A percentile compares a stretch with the other conserved stretches of the same genome.
Evolutionary conservation across 805 yeast species (phyloP).

Genomic region (Nakazawaea sp.): DNA sequence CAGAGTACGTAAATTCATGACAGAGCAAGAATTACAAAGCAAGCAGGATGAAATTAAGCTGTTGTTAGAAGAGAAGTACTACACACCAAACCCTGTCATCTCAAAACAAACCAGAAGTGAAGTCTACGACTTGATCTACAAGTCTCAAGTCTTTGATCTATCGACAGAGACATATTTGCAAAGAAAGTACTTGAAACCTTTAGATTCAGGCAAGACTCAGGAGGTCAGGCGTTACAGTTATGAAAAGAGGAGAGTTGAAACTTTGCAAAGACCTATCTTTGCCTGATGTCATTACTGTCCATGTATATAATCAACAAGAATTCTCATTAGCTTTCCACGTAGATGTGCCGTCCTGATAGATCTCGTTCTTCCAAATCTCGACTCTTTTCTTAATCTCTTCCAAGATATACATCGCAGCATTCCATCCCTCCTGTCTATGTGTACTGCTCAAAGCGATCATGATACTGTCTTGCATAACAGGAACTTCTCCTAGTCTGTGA

Average conservation of each 20-base stretch:
- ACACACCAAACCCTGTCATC: slow-evolving; percentile 18
- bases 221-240: slow-evolving; percentile 57
- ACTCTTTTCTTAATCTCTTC: slow-evolving; percentile 36
- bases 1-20: slow-evolving; percentile 31
- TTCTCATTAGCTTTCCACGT: slow-evolving; percentile 38
- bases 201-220: slow-evolving; percentile 40
- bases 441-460: slow-evolving; percentile 35
- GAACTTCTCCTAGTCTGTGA: slow-evolving; percentile 42
- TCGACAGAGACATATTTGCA: slow-evolving; percentile 32
- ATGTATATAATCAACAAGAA: slow-evolving; percentile 8
- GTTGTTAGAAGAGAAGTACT: slow-evolving; percentile 14
- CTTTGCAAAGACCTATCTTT: slow-evolving; percentile 13
- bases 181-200: slow-evolving; percentile 45
- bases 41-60: slow-evolving; percentile 16
- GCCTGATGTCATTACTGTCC: background rate
- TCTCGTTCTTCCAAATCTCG: slow-evolving; percentile 48
- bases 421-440: slow-evolving; percentile 43
- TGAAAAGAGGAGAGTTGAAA: slow-evolving; percentile 41
- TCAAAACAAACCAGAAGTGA: slow-evolving; percentile 28
- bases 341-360: slow-evolving; percentile 31
- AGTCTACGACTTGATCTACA: slow-evolving; percentile 35
- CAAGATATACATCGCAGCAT: slow-evolving; percentile 34
- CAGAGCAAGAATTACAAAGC: slow-evolving; percentile 25
- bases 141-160: slow-evolving; percentile 29
- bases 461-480: slow-evolving; percentile 39